Evolutionary conservation across 805 yeast genomes (phyloP).

Genomic region (Ogataea angusta): DNA sequence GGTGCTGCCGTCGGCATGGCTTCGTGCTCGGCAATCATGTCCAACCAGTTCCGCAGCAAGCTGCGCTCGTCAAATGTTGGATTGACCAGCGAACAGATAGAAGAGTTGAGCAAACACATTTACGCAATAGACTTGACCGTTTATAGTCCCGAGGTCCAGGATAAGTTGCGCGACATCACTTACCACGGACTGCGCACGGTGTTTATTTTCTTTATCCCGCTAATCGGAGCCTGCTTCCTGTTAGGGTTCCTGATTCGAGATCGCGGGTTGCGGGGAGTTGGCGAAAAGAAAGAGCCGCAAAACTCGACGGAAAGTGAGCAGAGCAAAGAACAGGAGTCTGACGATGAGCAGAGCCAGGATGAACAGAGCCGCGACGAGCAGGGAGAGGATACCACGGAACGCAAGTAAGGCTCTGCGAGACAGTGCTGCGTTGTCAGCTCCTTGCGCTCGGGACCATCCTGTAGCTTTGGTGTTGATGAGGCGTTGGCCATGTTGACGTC

Average conservation of each 20-base stretch:
- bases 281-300: background rate
- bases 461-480: too few species aligned
- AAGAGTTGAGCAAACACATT: conserved; percentile 29
- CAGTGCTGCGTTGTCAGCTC: too few species aligned
- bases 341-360: background rate
- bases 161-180: conserved; percentile 26
- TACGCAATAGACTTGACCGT: conserved; percentile 30
- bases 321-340: background rate
- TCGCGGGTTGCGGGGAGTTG: conserved; percentile 31
- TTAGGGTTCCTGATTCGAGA: conserved; percentile 36
- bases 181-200: conserved; percentile 31
- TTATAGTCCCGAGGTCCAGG: conserved; percentile 24
- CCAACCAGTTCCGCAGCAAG: conserved; percentile 24
- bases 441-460: too few species aligned
- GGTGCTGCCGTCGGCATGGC: conserved; percentile 66
- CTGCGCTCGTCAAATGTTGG: conserved; percentile 10
- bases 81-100: conserved; percentile 11
- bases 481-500: too few species aligned
- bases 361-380: background rate
- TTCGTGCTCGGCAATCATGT: conserved; percentile 30
- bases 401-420: background rate
- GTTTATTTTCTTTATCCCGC: conserved; percentile 36
- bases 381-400: background rate
- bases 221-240: conserved; percentile 34
- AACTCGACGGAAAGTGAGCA: background rate